Evolutionary conservation across 1,284 basidiomycete genomes (phyloP), one percentile per base, ranked within the genome.

Genomic region (Apiotrichum porosum): DNA sequence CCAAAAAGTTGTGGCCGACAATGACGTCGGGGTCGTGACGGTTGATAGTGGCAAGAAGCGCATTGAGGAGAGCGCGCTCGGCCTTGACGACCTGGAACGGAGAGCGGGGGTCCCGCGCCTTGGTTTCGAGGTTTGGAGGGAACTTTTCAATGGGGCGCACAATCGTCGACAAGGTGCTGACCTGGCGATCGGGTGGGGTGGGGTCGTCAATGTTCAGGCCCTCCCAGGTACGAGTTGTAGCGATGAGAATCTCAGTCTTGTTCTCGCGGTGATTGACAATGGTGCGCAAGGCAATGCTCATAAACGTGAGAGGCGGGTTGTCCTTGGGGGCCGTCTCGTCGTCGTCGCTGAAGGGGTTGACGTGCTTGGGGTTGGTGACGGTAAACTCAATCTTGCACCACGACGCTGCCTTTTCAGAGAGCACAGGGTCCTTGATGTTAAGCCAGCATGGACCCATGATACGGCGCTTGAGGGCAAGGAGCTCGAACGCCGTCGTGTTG

Each of bases 401-500:
- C 0, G 88, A 93, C 17, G 86, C 88, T 9, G 85, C 84, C 71
- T 87, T 85, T 62, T 83, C 74, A 46, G 86, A 84, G 18, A 89
- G 74, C 37, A 80, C 73, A 12, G 84, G 82, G 21, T 84, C 80
- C 68, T 86, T 84, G 56, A 99, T 80, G 51, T 86, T 81, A 42
- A 99, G 77, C 95, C 94, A 98, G 69, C 95, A 98, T 0, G 95
- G 93, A 3, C 95, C 95, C 89, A 97, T 97, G 56, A 98, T 97
- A 74, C 91, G 92, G 31, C 92, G 83, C 74, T 97, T 97, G 46
- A 98, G 64, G 1, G 92, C 90, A n/a, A 99, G 81, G 9, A 93
- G 76, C 71, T 98, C 95, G 62, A 99, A 98, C 0, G 94, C 86
- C 47, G 78, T 88, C 1, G 92, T 93, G 60, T 85, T 90, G 10